A percentile compares a stretch with the other conserved stretches of the same genome.
Evolutionary conservation across 768 basidiomycete genomes (phyloP).

Genomic region (Russula virescens): DNA sequence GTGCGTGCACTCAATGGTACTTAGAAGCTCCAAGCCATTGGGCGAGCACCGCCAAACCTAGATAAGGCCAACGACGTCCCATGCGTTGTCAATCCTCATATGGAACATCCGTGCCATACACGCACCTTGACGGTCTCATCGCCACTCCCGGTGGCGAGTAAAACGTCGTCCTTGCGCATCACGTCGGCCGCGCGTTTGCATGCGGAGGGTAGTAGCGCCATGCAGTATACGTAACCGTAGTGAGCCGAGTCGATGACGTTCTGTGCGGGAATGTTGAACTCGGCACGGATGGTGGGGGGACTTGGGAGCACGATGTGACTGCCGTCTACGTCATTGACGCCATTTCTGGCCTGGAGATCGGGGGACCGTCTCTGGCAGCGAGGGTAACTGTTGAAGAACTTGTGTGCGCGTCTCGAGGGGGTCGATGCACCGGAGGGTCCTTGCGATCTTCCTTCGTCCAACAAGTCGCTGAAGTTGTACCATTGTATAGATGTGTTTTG

Average conservation of each 20-base stretch:
- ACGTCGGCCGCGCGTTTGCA: constrained; percentile 35
- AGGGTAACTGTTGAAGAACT: constrained; percentile 90
- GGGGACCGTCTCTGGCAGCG: constrained; percentile 62
- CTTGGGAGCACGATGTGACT: constrained; percentile 26
- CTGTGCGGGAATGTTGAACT: constrained; percentile 51
- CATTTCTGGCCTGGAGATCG: constrained; percentile 61
- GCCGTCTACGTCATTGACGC: constrained; percentile 30
- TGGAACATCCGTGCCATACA: no score
- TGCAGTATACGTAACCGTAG: constrained; percentile 90
- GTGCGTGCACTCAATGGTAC: constrained; percentile 65
- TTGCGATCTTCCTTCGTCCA: constrained; percentile 13
- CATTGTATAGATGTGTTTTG: constrained; percentile 93
- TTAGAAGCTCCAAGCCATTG: constrained; percentile 42
- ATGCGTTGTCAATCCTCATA: background rate
- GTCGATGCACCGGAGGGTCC: constrained; percentile 25
- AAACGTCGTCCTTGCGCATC: constrained; percentile 29
- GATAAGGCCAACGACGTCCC: background rate
- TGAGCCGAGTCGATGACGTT: constrained; percentile 88
- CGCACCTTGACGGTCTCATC: constrained; percentile 84
- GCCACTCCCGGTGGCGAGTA: constrained; percentile 81
- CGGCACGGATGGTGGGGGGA: constrained; percentile 32
- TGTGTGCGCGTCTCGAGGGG: constrained; percentile 57
- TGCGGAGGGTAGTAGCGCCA: constrained; percentile 46
- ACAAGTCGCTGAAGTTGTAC: constrained; percentile 50
- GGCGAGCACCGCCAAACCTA: constrained; percentile 64